These are phyloP conservation scores for Boletus pseudo-olivaceus DNA, from an alignment of 768 basidiomycete species.

Conservation along the genomic window DNA sequence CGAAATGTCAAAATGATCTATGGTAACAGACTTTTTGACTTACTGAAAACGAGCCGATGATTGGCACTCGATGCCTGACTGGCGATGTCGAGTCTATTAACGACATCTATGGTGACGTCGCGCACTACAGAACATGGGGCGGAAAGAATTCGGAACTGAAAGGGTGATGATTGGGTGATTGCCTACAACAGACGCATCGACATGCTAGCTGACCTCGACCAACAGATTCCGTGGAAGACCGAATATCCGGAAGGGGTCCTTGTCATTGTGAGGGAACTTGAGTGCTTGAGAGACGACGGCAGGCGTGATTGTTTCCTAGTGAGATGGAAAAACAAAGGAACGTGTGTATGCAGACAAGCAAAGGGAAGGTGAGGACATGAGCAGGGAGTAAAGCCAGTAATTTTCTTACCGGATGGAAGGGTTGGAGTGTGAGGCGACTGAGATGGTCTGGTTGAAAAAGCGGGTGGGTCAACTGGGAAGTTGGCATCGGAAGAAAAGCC, in stretches of 20 bases:
- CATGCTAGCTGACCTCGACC: constrained; percentile 56
- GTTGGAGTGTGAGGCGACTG: constrained; percentile 36
- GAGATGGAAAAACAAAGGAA: background rate
- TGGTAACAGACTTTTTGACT: constrained; percentile 23
- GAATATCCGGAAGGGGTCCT: constrained; percentile 56
- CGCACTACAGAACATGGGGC: constrained; percentile 72
- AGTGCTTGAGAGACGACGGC: constrained; percentile 44
- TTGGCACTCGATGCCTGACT: constrained; percentile 45
- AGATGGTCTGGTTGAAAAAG: constrained; percentile 40
- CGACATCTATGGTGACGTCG: constrained; percentile 55
- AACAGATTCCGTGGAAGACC: constrained; percentile 69
- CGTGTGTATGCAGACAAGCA: background rate
- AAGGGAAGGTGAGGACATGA: background rate
- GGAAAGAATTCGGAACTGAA: constrained; percentile 65
- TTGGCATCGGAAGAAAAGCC: constrained; percentile 44
- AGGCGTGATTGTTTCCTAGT: constrained; percentile 31
- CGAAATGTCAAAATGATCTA: background rate
- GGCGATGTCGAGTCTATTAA: constrained; percentile 51
- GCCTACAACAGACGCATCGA: background rate
- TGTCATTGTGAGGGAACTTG: constrained; percentile 42
- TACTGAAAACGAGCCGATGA: constrained; percentile 63
- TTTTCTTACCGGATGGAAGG: constrained; percentile 41
- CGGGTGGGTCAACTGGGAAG: constrained; percentile 35
- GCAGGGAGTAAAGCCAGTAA: background rate
- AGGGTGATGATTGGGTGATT: background rate